Conservation (phyloP, 768 basidiomycete species). For the Tulasnella sp. region DNA sequence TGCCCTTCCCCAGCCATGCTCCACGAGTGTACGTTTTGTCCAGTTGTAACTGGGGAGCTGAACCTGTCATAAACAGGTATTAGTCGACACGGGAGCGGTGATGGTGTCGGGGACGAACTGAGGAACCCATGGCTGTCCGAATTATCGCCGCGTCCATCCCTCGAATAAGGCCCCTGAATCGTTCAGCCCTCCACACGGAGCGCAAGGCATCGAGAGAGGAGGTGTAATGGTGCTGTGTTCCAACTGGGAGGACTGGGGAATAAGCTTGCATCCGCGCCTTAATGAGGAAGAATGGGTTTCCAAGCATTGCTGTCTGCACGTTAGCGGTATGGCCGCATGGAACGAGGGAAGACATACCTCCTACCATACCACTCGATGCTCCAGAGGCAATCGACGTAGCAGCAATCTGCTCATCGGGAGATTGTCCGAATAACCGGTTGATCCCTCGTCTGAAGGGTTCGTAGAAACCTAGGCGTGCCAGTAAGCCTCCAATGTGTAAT, state of each 20-base stretch:
- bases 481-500: background rate
- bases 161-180: conserved; percentile 65
- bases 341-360: conserved; percentile 40
- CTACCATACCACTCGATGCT: conserved; percentile 79
- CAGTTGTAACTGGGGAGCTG: conserved; percentile 95
- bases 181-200: conserved; percentile 68
- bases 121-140: conserved; percentile 89
- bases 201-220: conserved; percentile 67
- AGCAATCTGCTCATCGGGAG: conserved; percentile 52
- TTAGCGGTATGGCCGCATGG: background rate
- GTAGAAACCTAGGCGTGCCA: conserved; percentile 63
- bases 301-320: conserved; percentile 33
- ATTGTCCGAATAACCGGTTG: conserved; percentile 56
- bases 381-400: conserved; percentile 76
- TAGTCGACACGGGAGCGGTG: too few species aligned
- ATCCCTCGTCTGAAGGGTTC: conserved; percentile 71
- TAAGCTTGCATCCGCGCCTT: conserved; percentile 99
- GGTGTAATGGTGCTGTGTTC: conserved; percentile 87
- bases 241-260: conserved; percentile 87
- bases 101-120: conserved; percentile 33
- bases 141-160: conserved; percentile 91
- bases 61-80: conserved; percentile 43
- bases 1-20: conserved; percentile 52
- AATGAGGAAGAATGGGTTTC: conserved; percentile 86
- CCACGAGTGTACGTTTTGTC: conserved; percentile 69